Conservation (phyloP, 306 rosid genomes). For the Lathyrus tuberosus region DNA sequence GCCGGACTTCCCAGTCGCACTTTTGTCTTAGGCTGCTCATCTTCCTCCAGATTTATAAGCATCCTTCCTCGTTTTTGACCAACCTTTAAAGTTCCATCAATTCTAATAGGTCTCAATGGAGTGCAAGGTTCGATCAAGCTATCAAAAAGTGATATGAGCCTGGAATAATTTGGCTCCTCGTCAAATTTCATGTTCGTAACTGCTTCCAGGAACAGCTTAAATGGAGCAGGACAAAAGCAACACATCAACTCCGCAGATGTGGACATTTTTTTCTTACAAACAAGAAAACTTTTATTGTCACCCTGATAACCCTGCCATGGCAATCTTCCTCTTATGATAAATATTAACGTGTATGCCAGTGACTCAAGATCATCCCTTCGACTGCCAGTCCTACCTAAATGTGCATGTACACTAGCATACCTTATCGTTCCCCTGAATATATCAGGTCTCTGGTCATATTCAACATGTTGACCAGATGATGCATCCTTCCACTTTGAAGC, state of each 20-base stretch:
- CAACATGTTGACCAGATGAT: conserved; percentile 83
- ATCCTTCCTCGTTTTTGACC: conserved; percentile 88
- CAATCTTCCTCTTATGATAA: conserved; percentile 86
- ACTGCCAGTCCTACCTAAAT: too few relatives aligned
- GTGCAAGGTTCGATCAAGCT: conserved; percentile 78
- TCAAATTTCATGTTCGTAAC: too few relatives aligned
- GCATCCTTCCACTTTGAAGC: conserved; percentile 93
- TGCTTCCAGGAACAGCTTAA: conserved; percentile 87
- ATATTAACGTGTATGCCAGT: conserved; percentile 84
- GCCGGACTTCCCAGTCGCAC: conserved; percentile 83
- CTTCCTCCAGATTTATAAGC: conserved; percentile 83
- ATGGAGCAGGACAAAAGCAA: conserved; percentile 88
- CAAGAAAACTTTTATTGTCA: conserved; percentile 94
- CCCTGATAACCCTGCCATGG: conserved; percentile 99
- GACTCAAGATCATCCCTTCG: conserved; percentile 98
- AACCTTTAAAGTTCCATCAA: conserved; percentile 96
- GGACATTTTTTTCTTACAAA: conserved; percentile 91
- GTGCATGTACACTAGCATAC: conserved; percentile 97
- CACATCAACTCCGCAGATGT: conserved; percentile 91
- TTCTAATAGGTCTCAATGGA: conserved; percentile 77
- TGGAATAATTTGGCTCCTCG: conserved; percentile 90
- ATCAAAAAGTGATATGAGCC: conserved; percentile 78
- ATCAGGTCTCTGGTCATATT: conserved; percentile 95
- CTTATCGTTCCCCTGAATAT: conserved; percentile 96
- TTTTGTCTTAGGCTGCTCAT: conserved; percentile 95